A percentile compares a stretch with the other conserved stretches of the same genome.
Conservation (phyloP, 345 rosid genomes). For the Psidium friedrichsthalianum region DNA sequence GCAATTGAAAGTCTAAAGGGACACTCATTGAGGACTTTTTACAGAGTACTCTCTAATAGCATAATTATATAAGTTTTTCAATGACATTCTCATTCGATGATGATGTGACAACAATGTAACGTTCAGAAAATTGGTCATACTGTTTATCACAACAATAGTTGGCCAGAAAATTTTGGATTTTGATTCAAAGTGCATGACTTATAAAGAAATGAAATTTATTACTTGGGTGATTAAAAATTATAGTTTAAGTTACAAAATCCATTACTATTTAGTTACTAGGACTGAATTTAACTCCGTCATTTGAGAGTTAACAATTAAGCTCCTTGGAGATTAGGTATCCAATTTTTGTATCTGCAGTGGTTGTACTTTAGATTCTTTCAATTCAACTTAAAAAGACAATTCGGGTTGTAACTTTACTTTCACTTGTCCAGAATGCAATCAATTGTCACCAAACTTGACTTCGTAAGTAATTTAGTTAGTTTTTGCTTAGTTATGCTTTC, state of each 20-base stretch:
- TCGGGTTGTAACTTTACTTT: too few relatives aligned
- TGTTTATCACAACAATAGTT: neutral
- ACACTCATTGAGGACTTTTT: too few relatives aligned
- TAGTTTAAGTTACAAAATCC: neutral
- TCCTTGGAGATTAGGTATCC: too few relatives aligned
- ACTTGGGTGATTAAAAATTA: neutral
- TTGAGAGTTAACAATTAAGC: neutral
- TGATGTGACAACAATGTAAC: neutral
- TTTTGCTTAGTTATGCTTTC: too few relatives aligned
- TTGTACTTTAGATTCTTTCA: too few relatives aligned
- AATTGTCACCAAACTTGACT: too few relatives aligned
- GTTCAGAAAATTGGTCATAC: neutral
- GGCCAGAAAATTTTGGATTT: rapidly evolving
- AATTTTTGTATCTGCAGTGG: too few relatives aligned
- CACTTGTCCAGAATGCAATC: too few relatives aligned
- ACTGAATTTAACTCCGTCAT: neutral
- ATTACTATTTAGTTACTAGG: neutral
- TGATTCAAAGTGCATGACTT: neutral
- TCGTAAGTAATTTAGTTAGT: too few relatives aligned
- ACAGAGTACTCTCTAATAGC: too few relatives aligned
- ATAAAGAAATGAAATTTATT: neutral
- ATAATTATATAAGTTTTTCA: neutral
- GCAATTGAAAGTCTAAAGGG: too few relatives aligned
- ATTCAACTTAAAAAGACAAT: too few relatives aligned
- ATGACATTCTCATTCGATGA: neutral